Base-by-base conservation (phyloP, 768 basidiomycete species). In the Omphalotus guepiniiformis region DNA sequence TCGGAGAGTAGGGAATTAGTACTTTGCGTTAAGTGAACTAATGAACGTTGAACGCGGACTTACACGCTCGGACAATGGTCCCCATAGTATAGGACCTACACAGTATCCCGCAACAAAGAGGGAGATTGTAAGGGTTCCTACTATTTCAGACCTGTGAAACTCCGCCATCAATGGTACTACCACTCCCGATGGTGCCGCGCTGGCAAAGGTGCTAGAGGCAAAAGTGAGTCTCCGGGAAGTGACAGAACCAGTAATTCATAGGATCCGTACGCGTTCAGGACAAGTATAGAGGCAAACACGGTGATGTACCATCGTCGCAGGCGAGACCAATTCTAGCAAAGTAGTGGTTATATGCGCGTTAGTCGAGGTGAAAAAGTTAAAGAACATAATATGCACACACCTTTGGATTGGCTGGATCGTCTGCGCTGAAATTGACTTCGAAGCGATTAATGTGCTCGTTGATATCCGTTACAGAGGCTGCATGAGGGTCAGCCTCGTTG, bases 61-160 rank as follows among this genome's bases (percentile, higher is more conserved):
- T n/a, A 32, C 30, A 9, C 9, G 9, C 54, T 77, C 73, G 18
- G 59, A 80, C 25, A 80, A 58, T 2, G 79, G 79, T 0, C 71
- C 79, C 80, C 79, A 85, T 4, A 80, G 38, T 6, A 82, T 58
- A 2, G 82, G 82, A 1, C 66, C 66, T 38, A 82, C 69, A 52
- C 76, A 79, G 54, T 82, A 84, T 12, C 83, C 83, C n/a, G 70
- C 71, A 13, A 85, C 74, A 60, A 84, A 85, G 3, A 85, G 69
- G 3, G 83, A 75, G 27, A 84, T 70, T 1, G 74, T 76, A 38
- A 84, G 68, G 7, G 69, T 72, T 4, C 67, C 79, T 21, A 80
- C 69, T 56, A 76, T 79, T 25, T 63, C n/a, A 5, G 74, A 71
- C 57, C 83, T 70, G 9, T 65, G 53, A 50, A 82, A 82, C 27